Evolutionary conservation across 2,329 filamentous ascomycete species (phyloP), one percentile per base, ranked within the genome.

Genomic region (Xylariaceae sp.): DNA sequence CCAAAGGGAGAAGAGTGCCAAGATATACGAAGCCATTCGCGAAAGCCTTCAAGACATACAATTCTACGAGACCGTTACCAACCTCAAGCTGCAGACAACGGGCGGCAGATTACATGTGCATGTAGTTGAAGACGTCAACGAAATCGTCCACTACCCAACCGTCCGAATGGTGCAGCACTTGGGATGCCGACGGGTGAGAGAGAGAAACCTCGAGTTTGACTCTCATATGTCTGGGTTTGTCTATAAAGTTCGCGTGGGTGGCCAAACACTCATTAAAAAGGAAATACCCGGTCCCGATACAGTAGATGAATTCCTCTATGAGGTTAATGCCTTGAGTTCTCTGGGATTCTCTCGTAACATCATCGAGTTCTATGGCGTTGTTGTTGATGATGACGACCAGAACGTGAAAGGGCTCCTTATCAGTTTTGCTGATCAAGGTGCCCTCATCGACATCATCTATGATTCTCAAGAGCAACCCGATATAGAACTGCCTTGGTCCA

Each of bases 141-240:
- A 98, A 68, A 93, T 93, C 44, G 94, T 98, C 43, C 76, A 81
- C 9, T 97, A 91, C 57, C 93, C 93, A 3, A 76, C 81, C 0
- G 69, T 83, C 18, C 78, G 78, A 30, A 81, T 85, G 47, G 78
- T 97, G 43, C 75, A 81, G 13, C 89, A 97, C 62, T 71, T 96
- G 38, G 64, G 66, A 28, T 86, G 81, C 53, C 71, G 66, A 48
- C 76, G 72, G 43, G 81, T 84, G 63, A 75, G 72, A 28, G 91
- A 97, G 61, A 79, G 77, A 37, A 80, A 89, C 29, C 72, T 98
- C 28, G 73, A 80, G 32, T 96, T 98, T 56, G 87, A 94, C 52
- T 87, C 88, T 1, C 93, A 98, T 67, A 80, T 97, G 62, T 97
- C 91, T 17, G 93, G 93, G 2, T 98, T 97, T 60, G 93, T 97